Evolutionary conservation across 371 early-diverging fungal species (phyloP).

Genomic region (Rhizopus stolonifer): DNA sequence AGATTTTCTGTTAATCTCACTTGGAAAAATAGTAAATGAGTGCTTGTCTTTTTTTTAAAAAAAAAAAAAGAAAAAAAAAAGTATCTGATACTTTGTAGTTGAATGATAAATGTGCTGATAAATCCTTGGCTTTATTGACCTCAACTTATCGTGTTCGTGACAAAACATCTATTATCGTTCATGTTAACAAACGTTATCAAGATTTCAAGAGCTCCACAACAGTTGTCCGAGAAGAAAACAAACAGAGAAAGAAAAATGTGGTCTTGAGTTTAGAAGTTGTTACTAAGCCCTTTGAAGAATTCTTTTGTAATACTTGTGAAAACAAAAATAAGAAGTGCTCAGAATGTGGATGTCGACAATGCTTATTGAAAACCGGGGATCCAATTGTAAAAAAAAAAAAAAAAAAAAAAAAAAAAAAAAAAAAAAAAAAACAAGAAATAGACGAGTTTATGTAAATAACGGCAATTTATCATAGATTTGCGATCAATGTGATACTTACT

Average conservation of each 20-base stretch:
- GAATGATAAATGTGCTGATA: conserved; percentile 19
- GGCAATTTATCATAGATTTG: too few relatives aligned
- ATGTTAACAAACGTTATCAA: conserved; percentile 1
- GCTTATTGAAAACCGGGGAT: conserved; percentile 54
- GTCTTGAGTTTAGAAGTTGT: not conserved
- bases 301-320: conserved; percentile 34
- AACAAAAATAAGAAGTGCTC: conserved; percentile 42
- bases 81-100: conserved; percentile 10
- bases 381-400: conserved; percentile 35
- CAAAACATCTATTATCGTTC: conserved; percentile 23
- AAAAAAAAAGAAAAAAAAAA: not conserved
- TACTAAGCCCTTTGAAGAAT: conserved; percentile 4
- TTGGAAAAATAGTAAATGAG: conserved; percentile 33
- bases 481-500: conserved; percentile 62
- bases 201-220: not conserved
- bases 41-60: not conserved
- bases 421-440: too few relatives aligned
- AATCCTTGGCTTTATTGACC: conserved; percentile 15
- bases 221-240: not conserved
- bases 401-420: too few relatives aligned
- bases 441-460: too few relatives aligned
- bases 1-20: conserved; percentile 23
- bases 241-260: too few relatives aligned
- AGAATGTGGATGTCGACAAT: conserved; percentile 55
- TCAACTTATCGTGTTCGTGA: conserved; percentile 28